Evolutionary conservation across 78 protist species (phyloP), one percentile per base, ranked within the genome.

Genomic region (Guillardia theta): DNA sequence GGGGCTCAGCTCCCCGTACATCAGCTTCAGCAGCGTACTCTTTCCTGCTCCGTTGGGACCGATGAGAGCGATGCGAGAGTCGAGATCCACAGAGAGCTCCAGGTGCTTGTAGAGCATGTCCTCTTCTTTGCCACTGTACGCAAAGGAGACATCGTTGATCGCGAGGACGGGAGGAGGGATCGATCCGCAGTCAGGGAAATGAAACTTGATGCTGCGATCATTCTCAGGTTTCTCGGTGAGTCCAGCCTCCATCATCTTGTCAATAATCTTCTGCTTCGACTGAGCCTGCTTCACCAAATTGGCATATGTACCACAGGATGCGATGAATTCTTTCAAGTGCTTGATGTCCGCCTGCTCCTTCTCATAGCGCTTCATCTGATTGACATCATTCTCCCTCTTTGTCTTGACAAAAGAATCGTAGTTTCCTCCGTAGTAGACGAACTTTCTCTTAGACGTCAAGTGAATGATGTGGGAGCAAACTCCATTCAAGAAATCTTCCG

Each of bases 11-110:
- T 97, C 98, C 24, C 95, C 97, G 76, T 24, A 30, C 97, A 99
- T 97, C 46, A 99, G 88, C 95, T 99, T 98, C 70, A 98, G 76
- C 45, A 99, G 96, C 0, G 99, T 98, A 9, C 95, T 92, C 94
- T 95, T 95, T 33, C 95, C 95, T 5, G 94, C 93, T 9, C 99
- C 99, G 94, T 99, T 99, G 48, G 98, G 98, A 8, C 99, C 99
- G 33, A 98, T 98, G 19, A 98, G 77, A 10, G 99, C 98, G 48
- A 99, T 90, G 64, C 98, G 95, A 9, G 98, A 92, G 83, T 96
- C 97, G 4, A 96, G 64, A 92, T 96, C 98, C 41, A 98, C 80
- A 21, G 97, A 96, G n/a, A 98, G 94, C 87, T 98, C 95, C 41
- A 98, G 88, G 70, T 24, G 70, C 9, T 1, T 24, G 41, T 15